These are phyloP conservation scores for Thielaviopsis musarum DNA, from an alignment of 2,329 filamentous ascomycete species.

Conservation along the genomic window DNA sequence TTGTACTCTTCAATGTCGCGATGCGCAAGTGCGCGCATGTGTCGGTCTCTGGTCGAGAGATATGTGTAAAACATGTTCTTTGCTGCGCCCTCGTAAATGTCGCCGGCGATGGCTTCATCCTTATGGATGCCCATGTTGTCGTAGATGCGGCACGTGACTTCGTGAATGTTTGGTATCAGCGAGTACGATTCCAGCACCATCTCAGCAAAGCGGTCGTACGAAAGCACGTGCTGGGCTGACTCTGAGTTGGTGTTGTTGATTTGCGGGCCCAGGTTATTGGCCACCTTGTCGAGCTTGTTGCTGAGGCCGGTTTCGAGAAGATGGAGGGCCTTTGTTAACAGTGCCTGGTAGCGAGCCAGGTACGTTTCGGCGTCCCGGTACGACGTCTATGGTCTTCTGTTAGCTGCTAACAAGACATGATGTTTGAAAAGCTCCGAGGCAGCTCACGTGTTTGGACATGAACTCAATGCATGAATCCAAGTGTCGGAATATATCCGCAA, in stretches of 20 bases:
- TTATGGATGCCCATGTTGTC: conserved; percentile 32
- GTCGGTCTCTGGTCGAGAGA: conserved; percentile 33
- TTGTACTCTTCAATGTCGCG: conserved; percentile 38
- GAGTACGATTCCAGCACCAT: conserved; percentile 39
- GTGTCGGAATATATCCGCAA: conserved; percentile 73
- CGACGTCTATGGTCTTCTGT: conserved; percentile 36
- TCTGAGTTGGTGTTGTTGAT: conserved; percentile 39
- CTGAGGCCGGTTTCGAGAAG: conserved; percentile 42
- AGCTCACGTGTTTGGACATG: conserved; percentile 66
- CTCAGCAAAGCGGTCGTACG: conserved; percentile 43
- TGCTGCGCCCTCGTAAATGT: conserved; percentile 37
- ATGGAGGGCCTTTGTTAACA: conserved; percentile 52
- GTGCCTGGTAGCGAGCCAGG: conserved; percentile 67
- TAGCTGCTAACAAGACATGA: conserved; percentile 5
- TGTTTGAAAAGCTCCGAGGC: not conserved
- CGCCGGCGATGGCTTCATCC: conserved; percentile 25
- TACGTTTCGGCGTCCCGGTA: conserved; percentile 83
- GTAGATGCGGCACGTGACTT: conserved; percentile 33
- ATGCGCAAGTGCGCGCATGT: conserved; percentile 34
- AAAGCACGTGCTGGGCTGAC: conserved; percentile 40
- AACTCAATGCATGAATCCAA: conserved; percentile 85
- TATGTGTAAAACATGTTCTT: conserved; percentile 39
- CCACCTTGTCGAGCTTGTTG: conserved; percentile 33
- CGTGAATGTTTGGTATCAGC: conserved; percentile 38
- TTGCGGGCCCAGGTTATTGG: conserved; percentile 36